Base-by-base conservation (phyloP, 2,329 filamentous ascomycete species). In the Fusarium sp. region DNA sequence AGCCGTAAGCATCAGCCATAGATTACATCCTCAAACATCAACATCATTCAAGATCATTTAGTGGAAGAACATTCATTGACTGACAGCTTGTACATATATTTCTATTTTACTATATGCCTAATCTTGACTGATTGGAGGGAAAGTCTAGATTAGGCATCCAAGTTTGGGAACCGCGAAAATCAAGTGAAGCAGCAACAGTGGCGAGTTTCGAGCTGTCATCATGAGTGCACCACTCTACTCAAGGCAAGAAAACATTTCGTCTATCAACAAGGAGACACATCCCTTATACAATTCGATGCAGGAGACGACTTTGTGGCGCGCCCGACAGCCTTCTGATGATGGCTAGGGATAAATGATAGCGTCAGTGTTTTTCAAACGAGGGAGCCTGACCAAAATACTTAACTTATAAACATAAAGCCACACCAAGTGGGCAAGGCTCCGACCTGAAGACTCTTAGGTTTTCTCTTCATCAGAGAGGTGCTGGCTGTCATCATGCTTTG, bases 391-490 rank as follows among this genome's bases (percentile, higher is more conserved):
- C 24, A 54, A 10, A 18, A 39, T 28, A 5, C 20, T 28, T 4
- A 28, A 2, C 8, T 2, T 12, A 9, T 20, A 12, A 35, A 11
- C 30, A 36, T 4, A 28, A 26, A 14, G 6, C 15, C 2, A 22
- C 2, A 11, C 11, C 20, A 13, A 36, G 18, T 13, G 14, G 2
- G 6, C 8, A 28, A 36, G 14, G n/a, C n/a, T n/a, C n/a, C n/a
- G n/a, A n/a, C n/a, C n/a, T n/a, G 30, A 32, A 17, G 0, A 20
- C 6, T 3, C 6, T 35, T 13, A 3, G 1, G 10, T 6, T 17
- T 22, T 45, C 5, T 26, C 13, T 26, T 36, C 8, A n/a, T 18
- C 8, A 20, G 20, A 26, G 13, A 28, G 17, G 6, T 36, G 14
- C 39, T 26, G 2, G 11, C 3, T n/a, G 2, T 6, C 51, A 10